Conservation (phyloP, 805 yeast genomes). For the Ogataea paradorogensis region DNA sequence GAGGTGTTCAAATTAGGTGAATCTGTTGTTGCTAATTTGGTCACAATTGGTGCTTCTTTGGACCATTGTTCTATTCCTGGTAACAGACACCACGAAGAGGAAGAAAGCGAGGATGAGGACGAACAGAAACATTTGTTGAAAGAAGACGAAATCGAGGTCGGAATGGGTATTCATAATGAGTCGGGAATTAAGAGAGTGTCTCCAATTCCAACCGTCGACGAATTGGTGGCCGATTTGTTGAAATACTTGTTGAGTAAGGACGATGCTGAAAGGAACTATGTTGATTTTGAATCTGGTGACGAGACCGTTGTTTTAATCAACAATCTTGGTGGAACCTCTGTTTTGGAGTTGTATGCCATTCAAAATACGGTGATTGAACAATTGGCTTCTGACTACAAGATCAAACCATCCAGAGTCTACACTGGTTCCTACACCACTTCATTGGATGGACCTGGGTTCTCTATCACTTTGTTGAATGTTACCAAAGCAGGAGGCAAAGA, state of each 20-base stretch:
- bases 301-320: constrained; percentile 75
- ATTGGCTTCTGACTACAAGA: constrained; percentile 49
- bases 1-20: constrained; percentile 59
- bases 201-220: constrained; percentile 70
- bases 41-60: constrained; percentile 84
- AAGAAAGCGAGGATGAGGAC: constrained; percentile 34
- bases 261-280: constrained; percentile 80
- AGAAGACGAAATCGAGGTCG: constrained; percentile 74
- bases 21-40: constrained; percentile 60
- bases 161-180: constrained; percentile 95
- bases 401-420: constrained; percentile 64
- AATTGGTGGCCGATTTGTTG: constrained; percentile 56
- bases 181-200: constrained; percentile 69
- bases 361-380: constrained; percentile 55
- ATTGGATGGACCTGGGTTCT: constrained; percentile 88
- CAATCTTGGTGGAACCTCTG: constrained; percentile 88
- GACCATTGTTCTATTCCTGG: constrained; percentile 93
- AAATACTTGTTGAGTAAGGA: constrained; percentile 56
- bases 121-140: constrained; percentile 41
- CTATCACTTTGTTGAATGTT: constrained; percentile 75
- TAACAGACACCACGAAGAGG: constrained; percentile 48
- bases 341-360: constrained; percentile 72
- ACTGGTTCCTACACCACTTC: constrained; percentile 86
- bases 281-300: constrained; percentile 51
- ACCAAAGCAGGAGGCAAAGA: constrained; percentile 47